phyloP scores from a whole-genome alignment of 768 basidiomycete species.

The Pholiota microspora region DNA sequence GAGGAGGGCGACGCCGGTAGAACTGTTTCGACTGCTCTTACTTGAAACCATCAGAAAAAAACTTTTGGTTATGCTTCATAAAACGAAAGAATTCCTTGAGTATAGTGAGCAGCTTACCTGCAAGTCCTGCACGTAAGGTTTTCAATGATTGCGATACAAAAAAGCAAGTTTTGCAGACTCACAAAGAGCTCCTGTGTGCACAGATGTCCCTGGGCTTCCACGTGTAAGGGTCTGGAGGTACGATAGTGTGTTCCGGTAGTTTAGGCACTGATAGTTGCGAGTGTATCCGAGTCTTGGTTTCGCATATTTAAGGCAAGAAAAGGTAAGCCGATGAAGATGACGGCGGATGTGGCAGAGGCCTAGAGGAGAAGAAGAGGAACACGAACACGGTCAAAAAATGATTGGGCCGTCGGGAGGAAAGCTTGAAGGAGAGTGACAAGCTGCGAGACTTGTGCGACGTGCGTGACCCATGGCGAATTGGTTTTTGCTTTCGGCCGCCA shows the following conservation, averaged over 20 bases:
- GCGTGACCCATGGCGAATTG: slow-evolving; percentile 97
- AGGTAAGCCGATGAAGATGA: too few species aligned
- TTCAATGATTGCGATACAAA: slow-evolving; percentile 90
- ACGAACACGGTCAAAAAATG: too few species aligned
- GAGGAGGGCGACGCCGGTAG: slow-evolving; percentile 78
- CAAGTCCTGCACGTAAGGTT: slow-evolving; percentile 94
- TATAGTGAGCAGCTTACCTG: slow-evolving; percentile 51
- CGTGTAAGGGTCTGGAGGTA: slow-evolving; percentile 81
- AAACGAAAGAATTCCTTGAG: slow-evolving; percentile 38
- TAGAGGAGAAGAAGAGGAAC: too few species aligned
- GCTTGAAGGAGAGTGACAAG: too few species aligned
- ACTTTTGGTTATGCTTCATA: slow-evolving; percentile 96
- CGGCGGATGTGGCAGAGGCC: too few species aligned
- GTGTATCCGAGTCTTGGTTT: slow-evolving; percentile 89
- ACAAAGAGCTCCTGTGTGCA: slow-evolving; percentile 58
- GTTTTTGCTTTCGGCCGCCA: too few species aligned
- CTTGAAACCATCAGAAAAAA: too few species aligned
- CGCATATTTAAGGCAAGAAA: too few species aligned
- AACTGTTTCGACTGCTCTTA: slow-evolving; percentile 95
- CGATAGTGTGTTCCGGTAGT: slow-evolving; percentile 88
- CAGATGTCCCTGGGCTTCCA: slow-evolving; percentile 51
- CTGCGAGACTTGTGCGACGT: too few species aligned
- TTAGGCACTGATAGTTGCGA: slow-evolving; percentile 96
- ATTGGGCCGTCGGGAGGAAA: too few species aligned
- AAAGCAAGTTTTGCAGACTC: slow-evolving; percentile 93